phyloP scores from a whole-genome alignment of 2,329 filamentous ascomycete species.

The Monosporascus sp. region DNA sequence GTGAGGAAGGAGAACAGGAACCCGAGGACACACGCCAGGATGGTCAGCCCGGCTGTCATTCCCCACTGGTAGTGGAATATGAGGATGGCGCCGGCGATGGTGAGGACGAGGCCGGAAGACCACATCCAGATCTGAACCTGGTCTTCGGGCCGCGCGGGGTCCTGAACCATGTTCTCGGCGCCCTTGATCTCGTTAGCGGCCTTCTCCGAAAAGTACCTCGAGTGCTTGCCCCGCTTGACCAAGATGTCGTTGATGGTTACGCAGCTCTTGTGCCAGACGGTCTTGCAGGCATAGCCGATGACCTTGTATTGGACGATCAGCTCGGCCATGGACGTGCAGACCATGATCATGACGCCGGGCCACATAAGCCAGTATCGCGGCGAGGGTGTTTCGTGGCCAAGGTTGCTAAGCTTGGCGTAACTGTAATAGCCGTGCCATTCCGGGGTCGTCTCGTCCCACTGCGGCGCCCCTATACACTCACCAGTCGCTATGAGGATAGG shows the following conservation, averaged over 20 bases:
- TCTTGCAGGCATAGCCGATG: conserved; percentile 35
- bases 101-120: conserved; percentile 40
- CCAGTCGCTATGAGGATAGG: conserved; percentile 50
- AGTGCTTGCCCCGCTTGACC: conserved; percentile 36
- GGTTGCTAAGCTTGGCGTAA: conserved; percentile 29
- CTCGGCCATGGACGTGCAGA: conserved; percentile 35
- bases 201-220: conserved; percentile 36
- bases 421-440: conserved; percentile 38
- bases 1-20: conserved; percentile 59
- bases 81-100: conserved; percentile 46
- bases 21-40: conserved; percentile 50
- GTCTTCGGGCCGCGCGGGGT: conserved; percentile 41
- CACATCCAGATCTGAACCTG: conserved; percentile 51
- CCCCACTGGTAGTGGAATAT: conserved; percentile 47
- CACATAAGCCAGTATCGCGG: conserved; percentile 38
- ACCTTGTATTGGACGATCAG: conserved; percentile 34
- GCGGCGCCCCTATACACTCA: conserved; percentile 35
- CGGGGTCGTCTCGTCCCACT: conserved; percentile 29
- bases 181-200: conserved; percentile 26
- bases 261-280: conserved; percentile 42
- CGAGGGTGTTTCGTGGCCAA: conserved; percentile 28
- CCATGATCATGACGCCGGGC: conserved; percentile 38
- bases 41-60: conserved; percentile 51
- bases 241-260: conserved; percentile 34
- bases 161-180: conserved; percentile 40